These are phyloP conservation scores for Ascochyta pisi DNA, from an alignment of 2,329 filamentous ascomycete species.

Conservation along the genomic window DNA sequence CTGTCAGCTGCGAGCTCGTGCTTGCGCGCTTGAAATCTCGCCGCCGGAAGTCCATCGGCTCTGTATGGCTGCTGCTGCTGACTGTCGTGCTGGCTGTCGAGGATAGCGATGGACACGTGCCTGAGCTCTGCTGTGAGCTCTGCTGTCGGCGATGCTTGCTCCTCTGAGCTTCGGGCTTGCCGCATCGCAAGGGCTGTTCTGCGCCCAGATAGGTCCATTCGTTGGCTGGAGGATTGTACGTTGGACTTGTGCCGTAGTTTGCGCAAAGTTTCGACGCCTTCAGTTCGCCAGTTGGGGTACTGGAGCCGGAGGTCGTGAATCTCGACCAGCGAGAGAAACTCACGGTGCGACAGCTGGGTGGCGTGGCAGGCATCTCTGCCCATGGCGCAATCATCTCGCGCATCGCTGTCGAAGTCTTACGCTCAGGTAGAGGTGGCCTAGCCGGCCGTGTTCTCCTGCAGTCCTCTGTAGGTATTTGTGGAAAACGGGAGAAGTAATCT, in stretches of 20 bases:
- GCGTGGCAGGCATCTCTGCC: conserved; percentile 15
- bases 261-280: conserved; percentile 31
- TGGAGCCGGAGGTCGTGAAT: conserved; percentile 19
- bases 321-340: conserved; percentile 30
- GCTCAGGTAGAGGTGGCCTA: conserved; percentile 6
- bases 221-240: conserved; percentile 27
- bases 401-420: conserved; percentile 20
- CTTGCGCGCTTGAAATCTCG: conserved; percentile 23
- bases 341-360: conserved; percentile 25
- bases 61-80: conserved; percentile 5
- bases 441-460: background rate
- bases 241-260: conserved; percentile 21
- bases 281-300: conserved; percentile 23
- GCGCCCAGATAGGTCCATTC: conserved; percentile 31
- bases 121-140: conserved; percentile 8
- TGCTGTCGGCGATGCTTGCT: conserved; percentile 16
- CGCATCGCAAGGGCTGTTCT: conserved; percentile 16
- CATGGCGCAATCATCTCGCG: conserved; percentile 20
- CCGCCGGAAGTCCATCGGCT: conserved; percentile 24
- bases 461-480: conserved; percentile 1
- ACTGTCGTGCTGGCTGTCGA: conserved; percentile 11
- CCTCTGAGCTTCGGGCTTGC: conserved; percentile 10
- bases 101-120: conserved; percentile 12
- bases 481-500: conserved; percentile 14
- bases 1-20: conserved; percentile 30